Conservation (phyloP, 23 red algal genomes). For the Gracilaria vermiculophylla region DNA sequence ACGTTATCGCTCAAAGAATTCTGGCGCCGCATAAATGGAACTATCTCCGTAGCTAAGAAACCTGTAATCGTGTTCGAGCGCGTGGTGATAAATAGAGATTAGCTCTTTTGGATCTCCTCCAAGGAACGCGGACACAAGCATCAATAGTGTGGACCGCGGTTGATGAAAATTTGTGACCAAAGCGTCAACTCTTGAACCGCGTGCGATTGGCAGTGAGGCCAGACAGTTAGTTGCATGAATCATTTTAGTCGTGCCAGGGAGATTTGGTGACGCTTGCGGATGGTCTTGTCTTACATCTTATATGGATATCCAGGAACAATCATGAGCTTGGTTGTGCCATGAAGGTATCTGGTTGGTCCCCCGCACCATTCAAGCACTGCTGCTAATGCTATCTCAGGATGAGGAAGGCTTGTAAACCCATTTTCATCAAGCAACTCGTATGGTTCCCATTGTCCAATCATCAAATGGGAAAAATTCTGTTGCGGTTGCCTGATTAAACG, state of each 20-base stretch:
- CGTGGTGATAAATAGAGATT: conserved; percentile 67
- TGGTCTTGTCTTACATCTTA: conserved; percentile 39
- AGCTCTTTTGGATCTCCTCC: conserved; percentile 51
- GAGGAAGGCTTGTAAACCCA: conserved; percentile 2
- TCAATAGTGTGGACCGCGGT: conserved; percentile 90
- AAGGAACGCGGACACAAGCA: conserved; percentile 94
- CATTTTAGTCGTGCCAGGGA: too few species aligned
- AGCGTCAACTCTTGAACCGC: conserved; percentile 53
- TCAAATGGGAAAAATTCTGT: neutral
- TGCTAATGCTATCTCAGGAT: conserved; percentile 25
- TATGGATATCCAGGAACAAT: conserved; percentile 92
- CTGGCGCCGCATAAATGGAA: conserved; percentile 63
- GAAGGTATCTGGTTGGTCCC: neutral
- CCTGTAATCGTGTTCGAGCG: conserved; percentile 74
- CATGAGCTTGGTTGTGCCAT: conserved; percentile 74
- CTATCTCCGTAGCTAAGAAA: conserved; percentile 97
- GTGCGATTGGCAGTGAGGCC: too few species aligned
- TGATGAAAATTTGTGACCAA: conserved; percentile 99
- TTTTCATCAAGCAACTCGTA: conserved; percentile 45
- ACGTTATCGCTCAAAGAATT: conserved; percentile 17
- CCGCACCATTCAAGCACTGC: conserved; percentile 31
- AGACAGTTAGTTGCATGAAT: too few species aligned
- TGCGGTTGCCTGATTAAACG: conserved; percentile 21
- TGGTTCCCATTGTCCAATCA: conserved; percentile 84
- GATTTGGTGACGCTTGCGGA: neutral